Conservation (phyloP, 2,329 filamentous ascomycete species). For the Ophiostoma populinum region DNA sequence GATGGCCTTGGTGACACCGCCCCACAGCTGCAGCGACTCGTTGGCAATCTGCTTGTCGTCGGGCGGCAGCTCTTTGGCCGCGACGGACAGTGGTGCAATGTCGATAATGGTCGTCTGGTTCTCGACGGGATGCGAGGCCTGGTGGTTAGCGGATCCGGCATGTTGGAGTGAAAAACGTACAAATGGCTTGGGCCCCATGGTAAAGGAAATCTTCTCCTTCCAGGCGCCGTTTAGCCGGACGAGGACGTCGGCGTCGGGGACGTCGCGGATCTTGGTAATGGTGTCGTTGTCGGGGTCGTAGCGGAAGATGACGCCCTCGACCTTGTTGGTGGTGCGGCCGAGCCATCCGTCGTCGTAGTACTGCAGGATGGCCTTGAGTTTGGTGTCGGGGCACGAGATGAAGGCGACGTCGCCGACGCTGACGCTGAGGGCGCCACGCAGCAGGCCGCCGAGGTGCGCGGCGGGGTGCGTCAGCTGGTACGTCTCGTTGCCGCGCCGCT, state of each 20-base stretch:
- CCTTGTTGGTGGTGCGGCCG: slow-evolving; percentile 75
- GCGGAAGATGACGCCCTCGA: slow-evolving; percentile 78
- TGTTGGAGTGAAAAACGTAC: slow-evolving; percentile 30
- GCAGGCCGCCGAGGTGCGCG: slow-evolving; percentile 76
- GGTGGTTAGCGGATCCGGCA: not conserved
- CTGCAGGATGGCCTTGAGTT: slow-evolving; percentile 78
- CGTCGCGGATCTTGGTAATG: slow-evolving; percentile 65
- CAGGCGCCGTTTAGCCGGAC: slow-evolving; percentile 71
- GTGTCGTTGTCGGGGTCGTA: slow-evolving; percentile 79
- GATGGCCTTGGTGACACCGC: slow-evolving; percentile 74
- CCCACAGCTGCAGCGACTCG: slow-evolving; percentile 81
- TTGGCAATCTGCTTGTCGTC: slow-evolving; percentile 65
- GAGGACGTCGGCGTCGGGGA: slow-evolving; percentile 69
- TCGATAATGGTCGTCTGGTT: slow-evolving; percentile 68
- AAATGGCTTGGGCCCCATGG: slow-evolving; percentile 38
- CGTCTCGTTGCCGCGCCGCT: slow-evolving; percentile 66
- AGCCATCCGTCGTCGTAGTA: slow-evolving; percentile 95
- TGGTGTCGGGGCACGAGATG: slow-evolving; percentile 76
- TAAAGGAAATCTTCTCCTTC: slow-evolving; percentile 54
- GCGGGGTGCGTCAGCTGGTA: slow-evolving; percentile 91
- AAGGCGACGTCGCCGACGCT: slow-evolving; percentile 82
- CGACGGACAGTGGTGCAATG: slow-evolving; percentile 63
- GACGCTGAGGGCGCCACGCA: slow-evolving; percentile 75
- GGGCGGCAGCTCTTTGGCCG: slow-evolving; percentile 65
- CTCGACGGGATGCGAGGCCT: slow-evolving; percentile 32